phyloP scores from a whole-genome alignment of 2,329 filamentous ascomycete genomes.

The Pseudogymnoascus sp. region DNA sequence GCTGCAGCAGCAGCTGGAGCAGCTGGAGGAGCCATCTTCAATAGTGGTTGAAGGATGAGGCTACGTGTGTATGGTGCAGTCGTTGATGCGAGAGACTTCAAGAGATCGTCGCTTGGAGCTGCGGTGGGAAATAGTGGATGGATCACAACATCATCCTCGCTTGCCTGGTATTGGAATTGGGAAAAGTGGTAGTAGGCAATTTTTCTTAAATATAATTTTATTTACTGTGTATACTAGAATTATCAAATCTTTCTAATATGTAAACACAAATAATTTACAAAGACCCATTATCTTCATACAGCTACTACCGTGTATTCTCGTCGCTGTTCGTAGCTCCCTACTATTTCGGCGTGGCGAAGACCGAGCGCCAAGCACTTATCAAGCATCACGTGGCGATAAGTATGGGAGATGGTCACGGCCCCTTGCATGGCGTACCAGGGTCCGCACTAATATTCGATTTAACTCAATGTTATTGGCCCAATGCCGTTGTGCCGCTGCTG shows the following conservation, averaged over 20 bases:
- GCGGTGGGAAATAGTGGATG: neutral
- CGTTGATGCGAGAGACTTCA: neutral
- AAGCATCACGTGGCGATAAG: neutral
- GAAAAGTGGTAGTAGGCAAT: neutral
- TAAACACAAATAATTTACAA: neutral
- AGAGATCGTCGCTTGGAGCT: neutral
- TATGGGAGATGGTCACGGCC: neutral
- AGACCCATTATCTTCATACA: neutral
- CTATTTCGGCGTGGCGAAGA: neutral
- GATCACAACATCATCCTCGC: conserved; percentile 8
- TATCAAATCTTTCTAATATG: neutral
- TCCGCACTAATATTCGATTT: neutral
- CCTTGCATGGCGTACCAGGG: neutral
- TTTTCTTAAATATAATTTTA: neutral
- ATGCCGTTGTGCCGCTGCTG: neutral
- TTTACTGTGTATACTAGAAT: neutral
- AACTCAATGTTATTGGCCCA: neutral
- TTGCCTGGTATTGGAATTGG: neutral
- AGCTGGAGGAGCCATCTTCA: conserved; percentile 27
- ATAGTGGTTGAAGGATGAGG: neutral
- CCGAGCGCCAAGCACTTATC: neutral
- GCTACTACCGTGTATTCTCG: neutral
- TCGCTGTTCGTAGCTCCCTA: neutral
- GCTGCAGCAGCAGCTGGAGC: conserved; percentile 25
- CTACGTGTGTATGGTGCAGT: neutral